Base-by-base conservation (phyloP, 1,284 basidiomycete genomes). In the Ganoderma multipileum region DNA sequence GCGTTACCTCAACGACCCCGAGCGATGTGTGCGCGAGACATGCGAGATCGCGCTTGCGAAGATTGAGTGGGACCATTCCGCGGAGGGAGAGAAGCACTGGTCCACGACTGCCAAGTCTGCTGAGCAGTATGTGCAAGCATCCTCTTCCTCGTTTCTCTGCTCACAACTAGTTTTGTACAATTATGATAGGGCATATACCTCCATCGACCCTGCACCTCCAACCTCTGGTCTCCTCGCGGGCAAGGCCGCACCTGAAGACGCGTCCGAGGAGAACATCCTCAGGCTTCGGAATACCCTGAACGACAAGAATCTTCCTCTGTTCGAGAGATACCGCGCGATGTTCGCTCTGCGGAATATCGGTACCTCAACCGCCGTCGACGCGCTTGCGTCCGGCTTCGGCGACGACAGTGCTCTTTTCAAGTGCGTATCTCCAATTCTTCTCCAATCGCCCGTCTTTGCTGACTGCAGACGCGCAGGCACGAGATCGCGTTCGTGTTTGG, bases 401-500 rank as follows among this genome's bases (percentile, higher is more conserved):
- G 95, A 99, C 74, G 88, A 90, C 64, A 95, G 93, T 70, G 95
- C 93, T 2, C 84, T 99, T 28, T 98, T 99, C 90, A 95, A 96
- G 94, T 95, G 73, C 71, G 88, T 81, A 8, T 38, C 36, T 18
- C 36, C n/a, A 5, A 28, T 26, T 3, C 2, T 28, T 38, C 14
- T 52, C 7, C 8, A 7, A 20, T 33, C 7, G 2, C 11, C 7
- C 18, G 14, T 62, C 30, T 16, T 5, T 12, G 4, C 28, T 44
- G 28, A 47, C 11, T 9, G n/a, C 4, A n/a, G 47, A 2, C 14
- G n/a, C 38, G 7, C 44, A 96, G 96, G 73, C 97, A 99, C 79
- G 97, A 99, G 81, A 95, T 99, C 63, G 97, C 97, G 2, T 99
- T 98, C 81, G 94, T 99, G 62, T 99, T 99, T 76, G 98, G 98